Evolutionary conservation across 768 basidiomycete genomes (phyloP), one percentile per base, ranked within the genome.

Genomic region (Strobilomyces dryophilus): DNA sequence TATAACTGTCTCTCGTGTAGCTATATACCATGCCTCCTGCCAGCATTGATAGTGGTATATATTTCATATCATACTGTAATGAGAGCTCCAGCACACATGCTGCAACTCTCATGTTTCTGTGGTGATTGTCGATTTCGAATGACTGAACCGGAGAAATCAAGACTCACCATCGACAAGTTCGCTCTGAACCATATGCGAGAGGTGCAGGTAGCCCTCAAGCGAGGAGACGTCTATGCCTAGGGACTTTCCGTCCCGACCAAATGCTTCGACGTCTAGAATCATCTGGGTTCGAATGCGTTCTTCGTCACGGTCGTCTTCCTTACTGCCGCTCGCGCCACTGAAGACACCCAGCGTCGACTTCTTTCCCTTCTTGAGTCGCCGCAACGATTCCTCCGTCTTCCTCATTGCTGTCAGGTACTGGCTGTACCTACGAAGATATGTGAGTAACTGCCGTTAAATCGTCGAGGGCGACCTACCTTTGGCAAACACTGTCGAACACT

Each of bases 331-430:
- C 4, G 77, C 57, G 45, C 72, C 74, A 27, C 88, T 81, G 61
- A 98, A 97, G 24, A 97, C 74, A 4, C 91, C 90, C 67, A 92
- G 89, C 0, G 84, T 76, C 0, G 76, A 73, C 59, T 87, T 91
- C 63, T 90, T 92, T 41, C 89, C 87, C 67, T 90, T 95, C 65
- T 94, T 93, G 60, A 95, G 77, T 35, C 89, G 80, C 36, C 87
- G 78, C 24, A 98, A 73, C 11, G 91, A 87, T 64, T 94, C 93
- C 58, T 98, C 93, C 8, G 92, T 92, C 75, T 95, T 95, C 68
- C 85, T 89, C 80, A 95, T 92, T 1, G 83, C 81, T 10, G 83
- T 76, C 21, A 98, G 76, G 63, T 91, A 87, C 51, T 79, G 78
- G 12, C 87, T 82, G 67, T 95, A 97, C 62, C 92, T 92, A 45